Evolutionary conservation across 352 stramenopile genomes (phyloP).

Genomic region (Phytopythium delawarense): DNA sequence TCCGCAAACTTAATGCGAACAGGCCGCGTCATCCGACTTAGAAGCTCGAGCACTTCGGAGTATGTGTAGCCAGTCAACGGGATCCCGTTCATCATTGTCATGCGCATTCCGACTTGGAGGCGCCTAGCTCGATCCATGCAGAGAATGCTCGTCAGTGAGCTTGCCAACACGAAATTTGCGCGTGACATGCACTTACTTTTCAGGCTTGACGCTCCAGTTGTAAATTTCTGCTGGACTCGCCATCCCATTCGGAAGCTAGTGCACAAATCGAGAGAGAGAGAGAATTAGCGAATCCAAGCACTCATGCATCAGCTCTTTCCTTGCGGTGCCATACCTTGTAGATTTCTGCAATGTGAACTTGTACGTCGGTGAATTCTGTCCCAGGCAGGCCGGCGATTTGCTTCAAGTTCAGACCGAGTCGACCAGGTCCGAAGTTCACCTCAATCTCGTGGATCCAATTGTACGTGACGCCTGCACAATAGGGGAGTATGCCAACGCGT

Average conservation of each 20-base stretch:
- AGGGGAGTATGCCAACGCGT: not conserved
- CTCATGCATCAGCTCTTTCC: not conserved
- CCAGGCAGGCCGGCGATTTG: slow-evolving; percentile 73
- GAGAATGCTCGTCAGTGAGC: not conserved
- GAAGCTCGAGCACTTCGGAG: slow-evolving; percentile 68
- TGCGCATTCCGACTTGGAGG: slow-evolving; percentile 72
- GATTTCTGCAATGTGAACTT: slow-evolving; percentile 79
- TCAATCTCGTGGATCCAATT: slow-evolving; percentile 84
- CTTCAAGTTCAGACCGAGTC: slow-evolving; percentile 79
- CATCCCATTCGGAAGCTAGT: slow-evolving; percentile 65
- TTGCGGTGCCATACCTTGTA: slow-evolving; percentile 45
- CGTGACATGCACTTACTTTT: slow-evolving; percentile 43
- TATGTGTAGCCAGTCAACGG: slow-evolving; percentile 77
- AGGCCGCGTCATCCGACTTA: slow-evolving; percentile 59
- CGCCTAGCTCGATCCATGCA: slow-evolving; percentile 20
- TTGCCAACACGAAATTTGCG: not conserved
- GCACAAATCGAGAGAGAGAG: not conserved
- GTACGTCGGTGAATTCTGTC: slow-evolving; percentile 63
- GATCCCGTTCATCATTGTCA: slow-evolving; percentile 80
- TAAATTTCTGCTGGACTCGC: slow-evolving; percentile 86
- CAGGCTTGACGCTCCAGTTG: slow-evolving; percentile 88
- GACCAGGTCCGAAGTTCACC: slow-evolving; percentile 74
- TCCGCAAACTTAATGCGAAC: slow-evolving; percentile 84
- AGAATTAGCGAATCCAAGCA: not conserved
- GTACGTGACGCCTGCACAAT: slow-evolving; percentile 45